These are phyloP conservation scores for Citrus medica DNA, from an alignment of 345 rosid genomes.

Conservation along the genomic window DNA sequence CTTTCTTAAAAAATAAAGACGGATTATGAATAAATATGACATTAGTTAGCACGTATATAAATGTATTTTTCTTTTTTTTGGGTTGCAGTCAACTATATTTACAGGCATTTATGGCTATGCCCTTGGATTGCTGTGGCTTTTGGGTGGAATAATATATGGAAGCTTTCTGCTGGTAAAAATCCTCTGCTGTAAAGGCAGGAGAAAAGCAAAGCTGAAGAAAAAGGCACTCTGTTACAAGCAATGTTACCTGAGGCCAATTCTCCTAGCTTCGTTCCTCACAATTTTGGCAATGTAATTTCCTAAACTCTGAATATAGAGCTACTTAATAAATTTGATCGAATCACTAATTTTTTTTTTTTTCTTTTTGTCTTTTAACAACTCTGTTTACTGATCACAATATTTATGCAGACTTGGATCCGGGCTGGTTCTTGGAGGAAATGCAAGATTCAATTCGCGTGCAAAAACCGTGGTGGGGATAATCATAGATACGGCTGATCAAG, in stretches of 20 bases:
- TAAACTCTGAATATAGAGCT: background rate
- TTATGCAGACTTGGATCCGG: slow-evolving; percentile 52
- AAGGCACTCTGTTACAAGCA: slow-evolving; percentile 24
- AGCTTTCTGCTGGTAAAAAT: slow-evolving; percentile 15
- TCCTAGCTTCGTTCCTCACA: slow-evolving; percentile 40
- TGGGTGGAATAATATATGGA: slow-evolving; percentile 43
- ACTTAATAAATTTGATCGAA: no score
- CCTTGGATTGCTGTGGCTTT: slow-evolving; percentile 48
- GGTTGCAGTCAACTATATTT: slow-evolving; percentile 53
- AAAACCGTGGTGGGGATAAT: slow-evolving; percentile 43
- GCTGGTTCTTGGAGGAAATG: slow-evolving; percentile 56
- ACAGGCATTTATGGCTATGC: slow-evolving; percentile 60
- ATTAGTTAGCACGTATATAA: no score
- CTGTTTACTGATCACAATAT: background rate
- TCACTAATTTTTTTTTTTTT: no score
- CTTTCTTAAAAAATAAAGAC: no score
- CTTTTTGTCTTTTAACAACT: background rate
- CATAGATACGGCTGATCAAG: slow-evolving; percentile 54
- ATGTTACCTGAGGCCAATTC: slow-evolving; percentile 35
- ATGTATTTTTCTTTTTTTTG: background rate
- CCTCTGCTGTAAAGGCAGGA: slow-evolving; percentile 30
- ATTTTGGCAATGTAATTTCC: slow-evolving; percentile 53
- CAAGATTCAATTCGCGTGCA: slow-evolving; percentile 45
- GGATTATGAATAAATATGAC: no score
- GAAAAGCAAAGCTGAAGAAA: slow-evolving; percentile 26